A percentile compares a stretch with the other conserved stretches of the same genome.
Conservation (phyloP, 805 yeast species). For the Dipodascus geniculatus region DNA sequence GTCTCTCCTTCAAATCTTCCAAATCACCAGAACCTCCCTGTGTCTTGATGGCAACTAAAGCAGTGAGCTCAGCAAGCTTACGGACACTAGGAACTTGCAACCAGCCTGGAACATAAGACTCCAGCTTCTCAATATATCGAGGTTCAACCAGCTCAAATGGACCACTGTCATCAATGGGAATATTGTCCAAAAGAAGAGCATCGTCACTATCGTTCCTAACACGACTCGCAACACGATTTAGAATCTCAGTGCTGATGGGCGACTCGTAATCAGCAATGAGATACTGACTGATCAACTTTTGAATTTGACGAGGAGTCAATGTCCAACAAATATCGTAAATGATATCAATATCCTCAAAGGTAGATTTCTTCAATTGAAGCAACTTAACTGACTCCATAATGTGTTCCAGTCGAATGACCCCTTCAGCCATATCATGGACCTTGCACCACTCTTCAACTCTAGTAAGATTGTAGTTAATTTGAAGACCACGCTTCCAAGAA, state of each 20-base stretch:
- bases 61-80: conserved; percentile 66
- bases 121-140: conserved; percentile 59
- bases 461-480: conserved; percentile 90
- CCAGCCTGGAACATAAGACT: conserved; percentile 83
- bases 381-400: conserved; percentile 87
- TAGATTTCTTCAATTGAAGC: conserved; percentile 81
- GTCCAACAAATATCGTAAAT: conserved; percentile 92
- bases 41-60: conserved; percentile 15
- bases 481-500: conserved; percentile 96
- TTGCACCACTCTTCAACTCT: conserved; percentile 98
- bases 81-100: conserved; percentile 80
- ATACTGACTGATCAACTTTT: conserved; percentile 80
- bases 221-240: conserved; percentile 56
- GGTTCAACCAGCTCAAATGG: conserved; percentile 32
- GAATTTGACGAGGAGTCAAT: conserved; percentile 86
- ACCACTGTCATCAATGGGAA: conserved; percentile 31
- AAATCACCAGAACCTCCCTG: background rate
- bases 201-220: conserved; percentile 31
- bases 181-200: conserved; percentile 22
- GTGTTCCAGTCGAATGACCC: conserved; percentile 71
- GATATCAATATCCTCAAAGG: conserved; percentile 80
- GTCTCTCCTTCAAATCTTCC: background rate
- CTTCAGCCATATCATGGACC: conserved; percentile 82
- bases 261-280: conserved; percentile 89
- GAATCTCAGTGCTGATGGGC: conserved; percentile 74